Base-by-base conservation (phyloP, 2,329 filamentous ascomycete species). In the Alternaria panax region DNA sequence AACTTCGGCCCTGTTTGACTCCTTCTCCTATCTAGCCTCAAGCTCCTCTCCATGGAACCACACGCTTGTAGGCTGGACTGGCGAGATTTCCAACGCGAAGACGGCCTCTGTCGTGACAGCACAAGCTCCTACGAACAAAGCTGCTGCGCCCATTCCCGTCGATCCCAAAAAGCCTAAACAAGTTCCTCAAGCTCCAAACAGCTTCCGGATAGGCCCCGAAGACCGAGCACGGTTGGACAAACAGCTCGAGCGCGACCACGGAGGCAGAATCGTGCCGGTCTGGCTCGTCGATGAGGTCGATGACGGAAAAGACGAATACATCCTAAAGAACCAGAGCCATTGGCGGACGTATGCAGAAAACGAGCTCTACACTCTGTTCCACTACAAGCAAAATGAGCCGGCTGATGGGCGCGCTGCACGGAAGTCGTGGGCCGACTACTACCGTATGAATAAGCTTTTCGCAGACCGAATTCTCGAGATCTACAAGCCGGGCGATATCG, bases 381-480 rank as follows among this genome's bases (percentile, higher is more conserved):
- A 98, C 80, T 98, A 98, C 84, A 96, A 96, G 80, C 92, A 95
- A 74, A 92, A 96, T 74, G 92, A 93, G 76, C 92, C 94, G 1
- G 92, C 89, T 12, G 92, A 97, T 76, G 93, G 93, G 34, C 88
- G 91, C 67, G 88, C 88, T 18, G 92, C 95, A 75, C 88, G 92
- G 53, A 85, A 90, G 41, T 89, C 93, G 70, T 98, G 94, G 93
- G 88, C 90, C 25, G 93, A 98, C 80, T 98, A 97, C 80, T 91
- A 93, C 77, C 89, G 90, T 53, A 90, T 97, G 87, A 98, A 97
- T 81, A 90, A 92, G 73, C 89, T 92, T 64, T 97, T 97, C 70
- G 93, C 94, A 62, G 90, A 96, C 77, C 88, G 89, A 63, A 97
- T 98, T 69, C 84, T 95, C 60, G 89, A 94, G 72, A 85, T 91